phyloP scores from a whole-genome alignment of 202 grass and related monocot genomes.

The Elaeis oleifera region DNA sequence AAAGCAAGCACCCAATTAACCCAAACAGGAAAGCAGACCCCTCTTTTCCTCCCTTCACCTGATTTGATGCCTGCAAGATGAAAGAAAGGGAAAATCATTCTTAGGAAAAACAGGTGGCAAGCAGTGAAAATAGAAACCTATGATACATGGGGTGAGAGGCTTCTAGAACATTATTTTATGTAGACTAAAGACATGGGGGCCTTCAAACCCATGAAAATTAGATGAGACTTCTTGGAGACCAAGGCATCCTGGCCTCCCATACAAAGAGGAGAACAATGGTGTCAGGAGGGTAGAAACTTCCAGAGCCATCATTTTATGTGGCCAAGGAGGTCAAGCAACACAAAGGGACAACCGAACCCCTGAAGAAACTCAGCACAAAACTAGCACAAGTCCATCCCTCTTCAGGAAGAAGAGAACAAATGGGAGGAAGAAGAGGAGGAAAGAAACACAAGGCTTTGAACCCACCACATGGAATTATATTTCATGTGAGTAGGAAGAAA shows the following conservation, averaged over 20 bases:
- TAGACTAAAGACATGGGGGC: not conserved
- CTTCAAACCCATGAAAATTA: not conserved
- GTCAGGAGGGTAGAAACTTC: not conserved
- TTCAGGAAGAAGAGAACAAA: not conserved
- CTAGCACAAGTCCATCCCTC: not conserved
- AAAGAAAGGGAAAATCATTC: not conserved
- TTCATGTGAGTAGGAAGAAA: constrained; percentile 1
- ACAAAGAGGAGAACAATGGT: not conserved
- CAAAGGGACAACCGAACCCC: not conserved
- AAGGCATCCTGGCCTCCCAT: not conserved
- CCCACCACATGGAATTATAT: constrained; percentile 22
- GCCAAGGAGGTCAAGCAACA: not conserved
- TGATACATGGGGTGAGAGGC: not conserved
- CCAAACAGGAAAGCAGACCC: constrained; percentile 21
- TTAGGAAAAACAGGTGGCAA: not conserved
- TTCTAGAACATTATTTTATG: constrained; percentile 15
- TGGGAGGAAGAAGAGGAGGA: not conserved
- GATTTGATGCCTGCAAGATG: constrained; percentile 25
- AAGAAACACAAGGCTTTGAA: not conserved
- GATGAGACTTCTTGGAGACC: not conserved
- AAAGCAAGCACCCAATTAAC: constrained; percentile 1
- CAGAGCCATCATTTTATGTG: constrained; percentile 15
- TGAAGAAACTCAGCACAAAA: constrained; percentile 8
- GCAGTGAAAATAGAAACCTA: not conserved
- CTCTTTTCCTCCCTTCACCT: constrained; percentile 9